These are phyloP conservation scores for Allium fistulosum DNA, from an alignment of 106 monocot species.

Conservation along the genomic window DNA sequence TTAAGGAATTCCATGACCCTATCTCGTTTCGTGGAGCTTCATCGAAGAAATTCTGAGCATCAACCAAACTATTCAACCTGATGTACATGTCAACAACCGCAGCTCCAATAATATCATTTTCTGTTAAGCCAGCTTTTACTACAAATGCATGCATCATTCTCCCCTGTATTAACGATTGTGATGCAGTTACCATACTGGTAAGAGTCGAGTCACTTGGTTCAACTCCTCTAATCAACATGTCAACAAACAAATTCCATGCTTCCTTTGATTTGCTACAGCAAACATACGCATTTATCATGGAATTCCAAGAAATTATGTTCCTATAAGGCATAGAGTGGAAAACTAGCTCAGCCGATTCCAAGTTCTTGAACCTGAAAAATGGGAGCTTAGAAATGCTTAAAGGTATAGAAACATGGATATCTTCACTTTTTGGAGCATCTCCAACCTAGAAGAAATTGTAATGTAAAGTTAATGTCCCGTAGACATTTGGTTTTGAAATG, in stretches of 20 bases:
- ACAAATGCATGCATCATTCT: conserved; percentile 15
- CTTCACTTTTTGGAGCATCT: not conserved
- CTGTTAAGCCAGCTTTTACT: not conserved
- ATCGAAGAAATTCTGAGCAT: conserved; percentile 15
- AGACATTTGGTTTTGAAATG: not conserved
- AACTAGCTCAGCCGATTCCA: conserved; percentile 5
- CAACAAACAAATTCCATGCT: conserved; percentile 9
- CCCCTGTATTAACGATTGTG: conserved; percentile 1
- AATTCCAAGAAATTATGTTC: conserved; percentile 15
- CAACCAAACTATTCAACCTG: conserved; percentile 2
- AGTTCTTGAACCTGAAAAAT: conserved; percentile 1
- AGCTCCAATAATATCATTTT: conserved; percentile 11
- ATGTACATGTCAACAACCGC: conserved; percentile 14
- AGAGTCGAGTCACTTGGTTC: conserved; percentile 5
- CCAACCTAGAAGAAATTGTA: not conserved
- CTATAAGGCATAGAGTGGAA: conserved; percentile 12
- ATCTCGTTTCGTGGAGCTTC: conserved; percentile 10
- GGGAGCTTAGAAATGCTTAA: not conserved
- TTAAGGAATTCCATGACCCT: conserved; percentile 19
- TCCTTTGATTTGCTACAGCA: not conserved
- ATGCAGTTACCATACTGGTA: conserved; percentile 6
- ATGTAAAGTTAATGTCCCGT: not conserved
- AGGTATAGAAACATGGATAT: not conserved
- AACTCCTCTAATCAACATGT: conserved; percentile 6
- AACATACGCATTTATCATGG: conserved; percentile 9